phyloP scores from a whole-genome alignment of 1,284 basidiomycete genomes.

The Rhodotorula sp. region DNA sequence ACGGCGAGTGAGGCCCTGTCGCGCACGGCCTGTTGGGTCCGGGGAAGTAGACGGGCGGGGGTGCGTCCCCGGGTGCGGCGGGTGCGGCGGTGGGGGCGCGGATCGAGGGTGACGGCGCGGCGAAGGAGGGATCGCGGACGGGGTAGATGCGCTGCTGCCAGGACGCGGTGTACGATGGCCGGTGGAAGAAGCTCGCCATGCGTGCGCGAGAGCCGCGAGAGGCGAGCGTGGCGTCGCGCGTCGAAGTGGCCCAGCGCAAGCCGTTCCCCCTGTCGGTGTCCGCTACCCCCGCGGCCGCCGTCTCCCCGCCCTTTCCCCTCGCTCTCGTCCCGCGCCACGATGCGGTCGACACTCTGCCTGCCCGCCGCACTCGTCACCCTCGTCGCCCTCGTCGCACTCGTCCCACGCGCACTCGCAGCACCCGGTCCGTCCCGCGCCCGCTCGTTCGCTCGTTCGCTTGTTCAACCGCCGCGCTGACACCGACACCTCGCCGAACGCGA shows the following conservation, averaged over 20 bases:
- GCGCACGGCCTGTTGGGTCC: not conserved
- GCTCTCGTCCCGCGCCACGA: not conserved
- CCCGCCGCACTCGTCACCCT: not conserved
- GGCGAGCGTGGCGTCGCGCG: no score
- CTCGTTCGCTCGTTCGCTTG: no score
- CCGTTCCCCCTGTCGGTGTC: no score
- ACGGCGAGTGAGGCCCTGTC: not conserved
- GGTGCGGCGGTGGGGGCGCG: no score
- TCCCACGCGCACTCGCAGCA: not conserved
- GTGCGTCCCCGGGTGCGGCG: not conserved
- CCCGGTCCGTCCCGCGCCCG: not conserved
- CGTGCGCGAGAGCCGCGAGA: not conserved
- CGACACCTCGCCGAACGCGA: no score
- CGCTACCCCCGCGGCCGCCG: no score
- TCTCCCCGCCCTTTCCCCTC: no score
- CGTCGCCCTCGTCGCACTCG: not conserved
- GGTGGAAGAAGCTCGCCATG: conserved; percentile 26
- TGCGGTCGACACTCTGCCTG: not conserved
- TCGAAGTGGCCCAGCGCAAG: no score
- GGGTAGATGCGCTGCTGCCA: conserved; percentile 37
- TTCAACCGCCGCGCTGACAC: not conserved
- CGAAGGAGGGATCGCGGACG: conserved; percentile 21
- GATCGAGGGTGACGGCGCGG: not conserved
- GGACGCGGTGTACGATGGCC: conserved; percentile 8
- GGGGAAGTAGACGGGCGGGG: conserved; percentile 7